Conservation (phyloP, 1,284 basidiomycete genomes). For the Tylopilus microsporus region DNA sequence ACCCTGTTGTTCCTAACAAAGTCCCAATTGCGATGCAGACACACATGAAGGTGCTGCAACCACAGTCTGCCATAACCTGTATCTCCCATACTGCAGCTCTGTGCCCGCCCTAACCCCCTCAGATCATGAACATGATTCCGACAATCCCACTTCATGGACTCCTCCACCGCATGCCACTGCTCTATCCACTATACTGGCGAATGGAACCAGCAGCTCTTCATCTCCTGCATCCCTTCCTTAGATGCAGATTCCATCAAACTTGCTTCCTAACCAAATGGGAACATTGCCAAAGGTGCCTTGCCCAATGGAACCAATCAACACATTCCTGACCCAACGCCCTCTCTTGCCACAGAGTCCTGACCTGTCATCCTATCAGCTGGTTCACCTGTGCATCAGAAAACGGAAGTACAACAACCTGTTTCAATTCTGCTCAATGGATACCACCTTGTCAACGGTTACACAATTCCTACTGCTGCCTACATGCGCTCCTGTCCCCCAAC, state of each 20-base stretch:
- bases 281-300: slow-evolving; percentile 14
- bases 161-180: slow-evolving; percentile 14
- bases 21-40: slow-evolving; percentile 50
- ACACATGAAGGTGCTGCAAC: slow-evolving; percentile 50
- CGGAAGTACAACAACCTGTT: slow-evolving; percentile 30
- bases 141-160: slow-evolving; percentile 16
- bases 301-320: slow-evolving; percentile 35
- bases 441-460: slow-evolving; percentile 24
- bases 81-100: slow-evolving; percentile 44
- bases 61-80: slow-evolving; percentile 46
- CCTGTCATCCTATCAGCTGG: slow-evolving; percentile 8
- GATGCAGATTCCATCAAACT: slow-evolving; percentile 24
- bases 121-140: slow-evolving; percentile 27
- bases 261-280: slow-evolving; percentile 19
- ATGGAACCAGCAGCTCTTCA: slow-evolving; percentile 16
- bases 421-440: slow-evolving; percentile 36
- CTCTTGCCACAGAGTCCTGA: slow-evolving; percentile 23
- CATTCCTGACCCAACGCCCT: slow-evolving; percentile 10
- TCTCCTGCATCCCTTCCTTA: slow-evolving; percentile 22
- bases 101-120: slow-evolving; percentile 32
- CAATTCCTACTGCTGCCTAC: slow-evolving; percentile 33
- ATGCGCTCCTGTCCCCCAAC: slow-evolving; percentile 32
- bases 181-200: slow-evolving; percentile 7
- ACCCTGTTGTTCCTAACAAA: slow-evolving; percentile 33
- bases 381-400: slow-evolving; percentile 20